Percentiles rank a stretch among this genome's conserved stretches.
Conservation (phyloP, 2,329 filamentous ascomycete genomes). For the Ceratocystis alfenasii region DNA sequence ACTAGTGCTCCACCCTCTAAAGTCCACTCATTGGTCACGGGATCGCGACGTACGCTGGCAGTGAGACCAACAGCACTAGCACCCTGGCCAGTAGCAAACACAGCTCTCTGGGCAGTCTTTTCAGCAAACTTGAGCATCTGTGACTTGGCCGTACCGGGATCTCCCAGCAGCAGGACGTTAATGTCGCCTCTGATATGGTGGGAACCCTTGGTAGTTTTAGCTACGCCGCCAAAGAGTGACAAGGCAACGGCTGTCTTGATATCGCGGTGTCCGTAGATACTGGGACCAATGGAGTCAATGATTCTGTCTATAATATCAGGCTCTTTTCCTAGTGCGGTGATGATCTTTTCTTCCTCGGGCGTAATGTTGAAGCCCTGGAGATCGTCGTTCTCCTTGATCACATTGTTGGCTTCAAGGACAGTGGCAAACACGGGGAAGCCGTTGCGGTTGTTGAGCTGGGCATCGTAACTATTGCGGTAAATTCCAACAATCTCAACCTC, state of each 20-base stretch:
- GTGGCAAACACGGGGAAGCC: slow-evolving; percentile 98
- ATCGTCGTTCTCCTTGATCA: slow-evolving; percentile 94
- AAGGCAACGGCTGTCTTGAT: slow-evolving; percentile 95
- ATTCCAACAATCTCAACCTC: slow-evolving; percentile 95
- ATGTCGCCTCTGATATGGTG: slow-evolving; percentile 94
- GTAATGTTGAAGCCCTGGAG: slow-evolving; percentile 91
- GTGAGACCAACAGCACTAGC: slow-evolving; percentile 96
- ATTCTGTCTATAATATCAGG: slow-evolving; percentile 88
- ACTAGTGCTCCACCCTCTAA: slow-evolving; percentile 91
- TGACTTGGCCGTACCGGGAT: slow-evolving; percentile 95
- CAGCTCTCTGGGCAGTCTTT: slow-evolving; percentile 90
- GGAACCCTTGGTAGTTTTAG: slow-evolving; percentile 77
- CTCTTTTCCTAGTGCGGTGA: slow-evolving; percentile 76
- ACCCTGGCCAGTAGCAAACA: slow-evolving; percentile 95
- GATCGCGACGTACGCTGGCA: slow-evolving; percentile 88
- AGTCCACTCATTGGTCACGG: slow-evolving; percentile 93
- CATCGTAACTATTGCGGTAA: slow-evolving; percentile 97
- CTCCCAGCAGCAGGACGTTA: slow-evolving; percentile 90
- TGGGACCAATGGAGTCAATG: slow-evolving; percentile 84
- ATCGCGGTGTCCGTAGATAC: slow-evolving; percentile 92
- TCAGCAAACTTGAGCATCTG: slow-evolving; percentile 96
- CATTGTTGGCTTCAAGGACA: slow-evolving; percentile 91
- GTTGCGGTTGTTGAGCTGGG: slow-evolving; percentile 94
- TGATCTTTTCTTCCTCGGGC: slow-evolving; percentile 85
- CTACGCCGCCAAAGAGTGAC: slow-evolving; percentile 87